Conservation (phyloP, 257 asterid genomes). For the Solanum chiquidenum region DNA sequence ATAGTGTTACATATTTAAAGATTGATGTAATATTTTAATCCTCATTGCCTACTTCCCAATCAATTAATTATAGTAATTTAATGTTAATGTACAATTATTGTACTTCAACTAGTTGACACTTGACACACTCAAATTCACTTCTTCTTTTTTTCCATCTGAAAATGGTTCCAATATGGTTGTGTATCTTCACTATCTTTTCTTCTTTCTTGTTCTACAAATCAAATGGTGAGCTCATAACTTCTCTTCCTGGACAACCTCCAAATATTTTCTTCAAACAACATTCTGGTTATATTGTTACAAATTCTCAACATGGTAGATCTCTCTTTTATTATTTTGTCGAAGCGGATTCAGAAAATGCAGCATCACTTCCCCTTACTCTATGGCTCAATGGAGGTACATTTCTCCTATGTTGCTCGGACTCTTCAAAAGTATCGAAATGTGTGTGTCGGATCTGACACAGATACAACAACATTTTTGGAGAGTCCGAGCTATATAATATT, state of each 20-base stretch:
- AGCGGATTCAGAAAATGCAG: slow-evolving; percentile 9
- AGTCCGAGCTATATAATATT: neutral
- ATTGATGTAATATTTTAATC: neutral
- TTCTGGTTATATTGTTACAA: slow-evolving; percentile 16
- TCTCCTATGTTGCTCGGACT: neutral
- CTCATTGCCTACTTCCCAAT: neutral
- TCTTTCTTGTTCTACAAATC: neutral
- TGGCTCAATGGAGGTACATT: slow-evolving; percentile 20
- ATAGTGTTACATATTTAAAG: neutral
- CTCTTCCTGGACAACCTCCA: slow-evolving; percentile 18
- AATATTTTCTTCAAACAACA: slow-evolving; percentile 9
- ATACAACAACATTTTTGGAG: neutral
- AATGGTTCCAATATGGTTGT: neutral
- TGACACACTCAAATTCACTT: neutral
- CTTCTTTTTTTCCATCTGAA: neutral
- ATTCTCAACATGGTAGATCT: slow-evolving; percentile 7
- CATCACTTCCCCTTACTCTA: slow-evolving; percentile 9
- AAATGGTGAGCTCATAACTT: slow-evolving; percentile 4
- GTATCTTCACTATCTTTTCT: neutral
- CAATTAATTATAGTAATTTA: neutral
- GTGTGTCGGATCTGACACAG: neutral
- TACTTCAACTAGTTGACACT: neutral
- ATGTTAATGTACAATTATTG: neutral
- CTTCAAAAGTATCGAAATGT: neutral
- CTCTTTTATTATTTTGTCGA: slow-evolving; percentile 14